Evolutionary conservation across 2,329 filamentous ascomycete species (phyloP), one percentile per base, ranked within the genome.

Genomic region (Aspergillus chevalieri): DNA sequence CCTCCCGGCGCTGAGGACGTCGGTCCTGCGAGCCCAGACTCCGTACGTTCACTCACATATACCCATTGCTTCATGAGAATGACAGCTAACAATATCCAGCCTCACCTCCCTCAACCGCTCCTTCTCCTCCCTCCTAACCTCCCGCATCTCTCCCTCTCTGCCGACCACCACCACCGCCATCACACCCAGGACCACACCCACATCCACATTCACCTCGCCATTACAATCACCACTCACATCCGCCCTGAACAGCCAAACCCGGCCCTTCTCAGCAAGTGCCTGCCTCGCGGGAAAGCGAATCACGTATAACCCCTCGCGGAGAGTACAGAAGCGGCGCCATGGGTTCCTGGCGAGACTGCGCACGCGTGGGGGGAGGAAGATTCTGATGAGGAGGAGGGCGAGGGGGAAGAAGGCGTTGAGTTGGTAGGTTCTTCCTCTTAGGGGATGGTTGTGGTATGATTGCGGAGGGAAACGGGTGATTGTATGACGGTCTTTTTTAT

Each of bases 271-370:
- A 4, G 66, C 72, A 14, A 70, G 72, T 47, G 66, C 73, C 6
- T 62, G 65, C 2, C 66, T 76, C 5, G 68, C 63, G 43, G 72
- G 62, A 22, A 69, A 67, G 45, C 73, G 81, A 54, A 68, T 77
- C 50, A 84, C 82, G 39, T 84, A 75, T 60, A 78, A 79, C 48
- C 80, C 81, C 8, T 81, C 77, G 46, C 78, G 83, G 54, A 62
- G 76, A 42, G 78, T 83, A 39, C 73, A 82, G 63, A 85, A 84
- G 69, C 72, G 82, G 54, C 73, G 81, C 58, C 78, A 82, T 67
- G 81, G 81, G 2, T 84, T 82, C 59, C 61, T 84, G 52, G 69
- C 75, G 8, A 65, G 82, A 57, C 55, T 81, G 52, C 71, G 71
- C 60, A 74, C 73, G 19, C 73, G 75, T 60, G 78, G 74, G 46